Evolutionary conservation across 306 rosid species (phyloP), one percentile per base, ranked within the genome.

Genomic region (Quercus variabilis): DNA sequence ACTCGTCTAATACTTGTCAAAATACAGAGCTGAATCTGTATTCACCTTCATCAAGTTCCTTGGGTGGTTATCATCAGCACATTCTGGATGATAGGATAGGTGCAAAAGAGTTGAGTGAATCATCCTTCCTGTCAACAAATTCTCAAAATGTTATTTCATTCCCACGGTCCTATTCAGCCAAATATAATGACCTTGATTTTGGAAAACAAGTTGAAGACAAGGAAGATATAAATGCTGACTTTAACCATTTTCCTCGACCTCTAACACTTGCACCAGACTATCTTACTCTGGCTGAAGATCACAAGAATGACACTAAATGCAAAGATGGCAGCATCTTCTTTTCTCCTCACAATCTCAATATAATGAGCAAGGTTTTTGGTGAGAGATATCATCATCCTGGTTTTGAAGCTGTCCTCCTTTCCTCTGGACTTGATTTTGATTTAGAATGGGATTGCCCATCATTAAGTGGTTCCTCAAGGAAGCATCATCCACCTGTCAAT

Each of bases 321-420:
- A 79, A 78, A 51, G 83, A 82, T 80, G 77, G 81, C 76, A 74
- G 80, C 83, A 12, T 54, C 63, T 28, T 59, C n/a, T 73, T 80
- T 63, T 55, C 88, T 79, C 87, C 87, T 19, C 73, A 83, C 23
- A 69, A 51, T 59, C 81, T 73, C 62, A 64, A 84, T 88, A 74
- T 77, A 74, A 78, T 77, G 75, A 76, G 76, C 69, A 77, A 68
- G 70, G 80, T 82, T 81, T 65, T 83, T 31, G 54, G 55, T 60
- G 76, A 81, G 60, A 64, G 64, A 19, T 71, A 65, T 79, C 86
- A 52, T 65, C 71, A 59, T 82, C 68, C 78, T 79, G 69, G 54
- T 75, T 33, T 73, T 7, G 85, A 89, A 81, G 75, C 83, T 84
- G 74, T 88, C 77, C 72, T 80, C 77, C 57, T 78, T 76, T 64